Evolutionary conservation across 768 basidiomycete species (phyloP), one percentile per base, ranked within the genome.

Genomic region (Clavaria fumosa): DNA sequence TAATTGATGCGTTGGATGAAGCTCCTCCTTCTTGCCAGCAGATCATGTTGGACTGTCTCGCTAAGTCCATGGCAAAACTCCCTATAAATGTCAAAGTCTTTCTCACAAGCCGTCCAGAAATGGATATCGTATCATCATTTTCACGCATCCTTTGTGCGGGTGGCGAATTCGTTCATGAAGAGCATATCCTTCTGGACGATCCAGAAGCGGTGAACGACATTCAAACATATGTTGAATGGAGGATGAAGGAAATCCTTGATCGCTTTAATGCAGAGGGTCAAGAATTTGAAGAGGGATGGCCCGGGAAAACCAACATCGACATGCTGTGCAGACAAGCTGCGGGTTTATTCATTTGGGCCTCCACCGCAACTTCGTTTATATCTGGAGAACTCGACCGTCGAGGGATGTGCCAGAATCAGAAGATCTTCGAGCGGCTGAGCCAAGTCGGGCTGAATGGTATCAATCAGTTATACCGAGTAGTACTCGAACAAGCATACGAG

Each of bases 261-360:
- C n/a, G n/a, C n/a, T n/a, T n/a, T n/a, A n/a, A n/a, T n/a, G n/a
- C n/a, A n/a, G n/a, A n/a, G n/a, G n/a, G n/a, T n/a, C n/a, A n/a
- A n/a, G n/a, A n/a, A n/a, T n/a, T n/a, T n/a, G n/a, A n/a, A n/a
- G n/a, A n/a, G n/a, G n/a, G n/a, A n/a, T 50, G 49, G 49, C 49
- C 49, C 3, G 49, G 46, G 4, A 22, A 37, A 1, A 5, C 31
- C 3, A 12, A n/a, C 4, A 48, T 47, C 7, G 4, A 34, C 4
- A 15, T 3, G 5, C 24, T 52, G 12, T 42, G 36, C 6, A 7
- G 7, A 11, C 32, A 28, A 7, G 35, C 50, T 3, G 34, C 33
- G 9, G 50, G 50, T 1, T 37, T 52, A 0, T 52, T 52, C 38
- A 49, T 49, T 17, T 52, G 51, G 51, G 47, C 49, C 3, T 20